These are phyloP conservation scores for Nemania sp. DNA, from an alignment of 2,329 filamentous ascomycete genomes.

Conservation along the genomic window DNA sequence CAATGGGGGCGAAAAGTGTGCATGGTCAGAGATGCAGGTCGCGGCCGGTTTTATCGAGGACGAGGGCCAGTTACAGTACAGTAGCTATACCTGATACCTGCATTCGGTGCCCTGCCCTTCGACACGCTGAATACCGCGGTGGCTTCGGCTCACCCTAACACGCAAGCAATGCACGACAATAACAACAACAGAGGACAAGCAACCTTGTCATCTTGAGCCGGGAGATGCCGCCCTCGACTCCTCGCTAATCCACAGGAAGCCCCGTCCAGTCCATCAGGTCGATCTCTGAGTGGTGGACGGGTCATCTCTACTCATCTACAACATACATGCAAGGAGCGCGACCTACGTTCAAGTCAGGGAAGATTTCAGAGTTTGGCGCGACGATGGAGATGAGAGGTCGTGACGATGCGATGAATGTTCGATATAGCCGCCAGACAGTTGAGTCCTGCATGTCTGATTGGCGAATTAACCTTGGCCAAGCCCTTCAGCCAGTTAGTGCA, in stretches of 20 bases:
- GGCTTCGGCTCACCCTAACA: too few species aligned
- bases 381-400: constrained; percentile 36
- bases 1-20: constrained; percentile 19
- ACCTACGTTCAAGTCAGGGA: constrained; percentile 15
- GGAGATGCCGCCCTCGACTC: constrained; percentile 3
- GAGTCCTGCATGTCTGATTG: constrained; percentile 31
- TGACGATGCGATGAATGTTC: constrained; percentile 36
- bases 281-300: constrained; percentile 32
- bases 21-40: constrained; percentile 17
- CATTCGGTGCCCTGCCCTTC: too few species aligned
- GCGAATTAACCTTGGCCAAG: constrained; percentile 30
- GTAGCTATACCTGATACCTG: too few species aligned
- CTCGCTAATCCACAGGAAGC: constrained; percentile 11
- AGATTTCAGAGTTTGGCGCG: constrained; percentile 29
- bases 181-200: constrained; percentile 1
- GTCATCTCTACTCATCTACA: constrained; percentile 4
- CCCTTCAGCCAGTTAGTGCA: constrained; percentile 8
- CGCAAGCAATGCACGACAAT: neutral
- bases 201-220: constrained; percentile 5
- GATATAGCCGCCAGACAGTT: constrained; percentile 39
- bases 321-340: constrained; percentile 9
- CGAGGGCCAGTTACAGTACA: neutral
- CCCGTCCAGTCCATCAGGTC: constrained; percentile 8
- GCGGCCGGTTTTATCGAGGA: constrained; percentile 23
- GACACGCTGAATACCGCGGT: neutral